Evolutionary conservation across 2,329 filamentous ascomycete species (phyloP).

Genomic region (Nigrospora oryzae): DNA sequence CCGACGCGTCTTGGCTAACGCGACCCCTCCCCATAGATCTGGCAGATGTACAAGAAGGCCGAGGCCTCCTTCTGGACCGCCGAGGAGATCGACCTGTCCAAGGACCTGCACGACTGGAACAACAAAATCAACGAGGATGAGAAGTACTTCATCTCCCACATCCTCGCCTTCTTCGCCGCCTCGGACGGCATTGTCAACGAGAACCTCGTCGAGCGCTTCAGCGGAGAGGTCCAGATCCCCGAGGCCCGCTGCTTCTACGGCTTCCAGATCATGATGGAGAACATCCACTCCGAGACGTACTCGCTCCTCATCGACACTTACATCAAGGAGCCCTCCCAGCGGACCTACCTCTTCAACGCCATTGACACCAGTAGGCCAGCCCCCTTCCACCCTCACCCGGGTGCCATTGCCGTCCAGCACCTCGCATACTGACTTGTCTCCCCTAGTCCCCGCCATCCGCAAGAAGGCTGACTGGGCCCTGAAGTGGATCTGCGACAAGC

Average conservation of each 20-base stretch:
- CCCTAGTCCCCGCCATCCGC: slow-evolving; percentile 80
- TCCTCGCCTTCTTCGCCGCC: slow-evolving; percentile 97
- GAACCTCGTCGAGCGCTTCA: slow-evolving; percentile 98
- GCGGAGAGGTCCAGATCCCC: slow-evolving; percentile 89
- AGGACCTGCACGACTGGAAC: slow-evolving; percentile 99
- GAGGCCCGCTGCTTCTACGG: slow-evolving; percentile 99
- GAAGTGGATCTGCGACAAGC: slow-evolving; percentile 85
- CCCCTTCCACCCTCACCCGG: slow-evolving; percentile 54
- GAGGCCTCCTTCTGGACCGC: slow-evolving; percentile 99
- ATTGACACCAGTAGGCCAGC: slow-evolving; percentile 80
- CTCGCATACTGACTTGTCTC: slow-evolving; percentile 10
- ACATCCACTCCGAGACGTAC: slow-evolving; percentile 99
- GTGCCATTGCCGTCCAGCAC: not conserved
- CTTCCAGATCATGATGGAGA: slow-evolving; percentile 99
- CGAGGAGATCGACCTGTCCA: slow-evolving; percentile 97
- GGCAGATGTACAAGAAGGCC: slow-evolving; percentile 99
- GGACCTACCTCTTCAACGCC: slow-evolving; percentile 92
- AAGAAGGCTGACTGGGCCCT: slow-evolving; percentile 99
- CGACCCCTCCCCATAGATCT: slow-evolving; percentile 57
- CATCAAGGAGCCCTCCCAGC: slow-evolving; percentile 94
- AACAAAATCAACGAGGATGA: slow-evolving; percentile 95
- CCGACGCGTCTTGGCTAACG: slow-evolving; percentile 27
- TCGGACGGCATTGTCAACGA: slow-evolving; percentile 99
- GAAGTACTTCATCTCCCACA: slow-evolving; percentile 96
- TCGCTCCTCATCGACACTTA: slow-evolving; percentile 98